Evolutionary conservation across 163 green algal genomes (phyloP), one percentile per base, ranked within the genome.

Genomic region (Chlamydomonas reinhardtii): DNA sequence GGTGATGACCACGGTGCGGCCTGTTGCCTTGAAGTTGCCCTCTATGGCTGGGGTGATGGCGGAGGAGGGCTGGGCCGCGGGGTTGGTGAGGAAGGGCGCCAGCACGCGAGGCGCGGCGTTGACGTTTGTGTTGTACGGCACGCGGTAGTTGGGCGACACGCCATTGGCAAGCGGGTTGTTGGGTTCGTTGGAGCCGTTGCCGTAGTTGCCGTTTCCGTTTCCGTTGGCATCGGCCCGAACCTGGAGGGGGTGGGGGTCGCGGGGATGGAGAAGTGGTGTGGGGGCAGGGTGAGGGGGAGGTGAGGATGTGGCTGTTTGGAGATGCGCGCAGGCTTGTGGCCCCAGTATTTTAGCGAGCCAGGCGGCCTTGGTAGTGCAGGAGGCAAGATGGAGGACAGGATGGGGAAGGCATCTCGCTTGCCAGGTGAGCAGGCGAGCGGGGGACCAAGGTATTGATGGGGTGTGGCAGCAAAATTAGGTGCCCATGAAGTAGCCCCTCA

Each of bases 1-100:
- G 15, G 88, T 93, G 64, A 94, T 92, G 37, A 94, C 90, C 4
- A 94, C 90, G 5, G 91, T 94, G 14, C 86, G 84, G 0, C 91
- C 91, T 16, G 79, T 86, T 3, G 82, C 74, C 77, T 93, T 93
- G 85, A 92, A 93, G 1, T 76, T 54, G 64, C 74, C 80, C 37
- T 82, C 82, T 9, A 79, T 37, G 6, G 80, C 70, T 16, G 80
- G 80, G 5, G 80, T 86, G 20, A 86, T 25, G 8, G 69, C 27
- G 20, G 64, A 24, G 29, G 69, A 54, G 56, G 80, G 80, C 56
- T 79, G 80, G 48, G 48, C 1, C 73, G 56, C 54, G 32, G 2
- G 17, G 62, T 70, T 17, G 77, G 48, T 85, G 68, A 85, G 79
- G 52, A 85, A 85, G 8, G 68, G 48, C 29, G 78, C 66, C 48